These are phyloP conservation scores for Pichia sp. DNA, from an alignment of 1,139 yeast species.

Conservation along the genomic window DNA sequence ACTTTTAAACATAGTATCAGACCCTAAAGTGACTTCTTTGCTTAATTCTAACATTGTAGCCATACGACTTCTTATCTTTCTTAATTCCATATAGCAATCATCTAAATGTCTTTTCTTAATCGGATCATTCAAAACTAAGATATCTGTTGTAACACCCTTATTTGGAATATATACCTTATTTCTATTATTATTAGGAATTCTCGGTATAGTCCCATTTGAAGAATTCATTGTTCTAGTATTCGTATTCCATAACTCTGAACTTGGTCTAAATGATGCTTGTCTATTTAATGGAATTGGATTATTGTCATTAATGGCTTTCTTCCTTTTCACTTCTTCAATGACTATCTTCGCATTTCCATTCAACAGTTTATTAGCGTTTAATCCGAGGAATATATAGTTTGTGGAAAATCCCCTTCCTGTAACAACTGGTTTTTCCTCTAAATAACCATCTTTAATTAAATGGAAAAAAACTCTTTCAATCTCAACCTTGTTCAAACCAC, in stretches of 20 bases:
- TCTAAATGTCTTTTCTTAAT: constrained; percentile 32
- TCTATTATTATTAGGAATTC: constrained; percentile 5
- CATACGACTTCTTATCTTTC: constrained; percentile 39
- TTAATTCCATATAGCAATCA: constrained; percentile 38
- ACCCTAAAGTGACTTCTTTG: constrained; percentile 39
- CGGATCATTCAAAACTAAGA: constrained; percentile 12
- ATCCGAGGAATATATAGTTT: constrained; percentile 60
- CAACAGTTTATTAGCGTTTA: constrained; percentile 40
- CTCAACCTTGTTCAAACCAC: constrained; percentile 53
- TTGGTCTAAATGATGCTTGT: constrained; percentile 16
- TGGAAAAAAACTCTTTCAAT: constrained; percentile 80
- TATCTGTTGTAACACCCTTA: constrained; percentile 14
- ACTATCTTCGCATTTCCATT: constrained; percentile 42
- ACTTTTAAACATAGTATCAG: constrained; percentile 46
- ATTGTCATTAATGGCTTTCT: neutral
- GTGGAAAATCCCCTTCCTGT: constrained; percentile 75
- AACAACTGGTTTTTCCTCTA: constrained; percentile 68
- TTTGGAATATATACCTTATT: neutral
- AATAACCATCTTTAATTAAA: constrained; percentile 58
- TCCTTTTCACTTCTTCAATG: constrained; percentile 29
- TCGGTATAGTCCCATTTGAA: too few species aligned
- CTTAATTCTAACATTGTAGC: constrained; percentile 38
- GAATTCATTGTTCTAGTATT: too few species aligned
- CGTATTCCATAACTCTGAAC: constrained; percentile 14
- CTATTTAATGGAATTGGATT: constrained; percentile 1